These are phyloP conservation scores for Cystofilobasidium ferigula DNA, from an alignment of 768 basidiomycete genomes.

Conservation along the genomic window DNA sequence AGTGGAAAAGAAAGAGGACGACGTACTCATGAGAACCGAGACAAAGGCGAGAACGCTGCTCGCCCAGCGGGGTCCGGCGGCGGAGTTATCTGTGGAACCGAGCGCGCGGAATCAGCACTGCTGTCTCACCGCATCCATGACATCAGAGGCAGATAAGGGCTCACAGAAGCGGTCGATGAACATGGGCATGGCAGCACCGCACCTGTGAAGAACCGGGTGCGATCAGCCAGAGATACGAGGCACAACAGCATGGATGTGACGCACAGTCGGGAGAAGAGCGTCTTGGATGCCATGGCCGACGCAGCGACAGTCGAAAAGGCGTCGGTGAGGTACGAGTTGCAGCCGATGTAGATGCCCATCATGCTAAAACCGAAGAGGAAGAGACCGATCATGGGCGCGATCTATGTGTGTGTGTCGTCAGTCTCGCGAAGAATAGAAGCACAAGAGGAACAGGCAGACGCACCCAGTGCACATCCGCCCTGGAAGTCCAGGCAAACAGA, in stretches of 20 bases:
- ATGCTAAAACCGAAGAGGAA: conserved; percentile 12
- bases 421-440: too few species aligned
- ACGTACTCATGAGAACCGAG: conserved; percentile 2
- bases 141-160: not conserved
- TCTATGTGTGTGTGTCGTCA: too few species aligned
- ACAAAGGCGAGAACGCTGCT: conserved; percentile 10
- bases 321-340: conserved; percentile 20
- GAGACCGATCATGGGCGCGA: not conserved
- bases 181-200: conserved; percentile 21
- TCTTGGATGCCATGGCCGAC: conserved; percentile 16
- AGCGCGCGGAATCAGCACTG: too few species aligned
- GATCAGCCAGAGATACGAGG: too few species aligned
- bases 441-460: too few species aligned
- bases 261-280: not conserved
- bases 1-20: not conserved
- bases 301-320: conserved; percentile 16
- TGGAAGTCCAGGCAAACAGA: conserved; percentile 19
- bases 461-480: conserved; percentile 11
- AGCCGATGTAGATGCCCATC: conserved; percentile 9
- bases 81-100: not conserved
- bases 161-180: conserved; percentile 14
- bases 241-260: conserved; percentile 18
- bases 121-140: too few species aligned
- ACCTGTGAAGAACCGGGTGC: too few species aligned
- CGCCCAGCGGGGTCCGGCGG: conserved; percentile 9